Evolutionary conservation across 345 rosid genomes (phyloP), one percentile per base, ranked within the genome.

Genomic region (Citrus inodora): DNA sequence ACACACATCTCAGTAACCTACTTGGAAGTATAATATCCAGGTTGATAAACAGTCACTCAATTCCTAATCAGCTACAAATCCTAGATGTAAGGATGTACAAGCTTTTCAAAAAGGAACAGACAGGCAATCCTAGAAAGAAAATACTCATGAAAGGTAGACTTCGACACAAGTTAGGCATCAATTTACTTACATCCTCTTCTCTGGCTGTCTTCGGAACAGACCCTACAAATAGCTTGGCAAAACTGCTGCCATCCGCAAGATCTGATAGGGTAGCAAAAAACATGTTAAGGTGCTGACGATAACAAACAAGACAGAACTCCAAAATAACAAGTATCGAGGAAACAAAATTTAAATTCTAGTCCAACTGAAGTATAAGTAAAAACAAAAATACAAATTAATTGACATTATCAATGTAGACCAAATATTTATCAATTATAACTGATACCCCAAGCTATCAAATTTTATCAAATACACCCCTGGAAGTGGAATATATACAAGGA

Each of bases 211-310:
- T 89, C 32, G 99, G 99, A 82, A 96, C 98, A 7, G 99, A 96
- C 67, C 99, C 99, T 81, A 96, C 95, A 89, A 96, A 96, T 78
- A 94, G 98, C 86, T 96, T 96, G 74, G 98, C 97, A 78, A 89
- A 78, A 77, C 82, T 85, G 65, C 87, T 86, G 63, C 87, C 84
- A 70, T 80, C 89, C 48, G 48, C 80, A 71, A 83, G 83, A 80
- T 92, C 94, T 92, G 87, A 27, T 67, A 69, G 75, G 51, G 73
- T 22, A 35, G 66, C 58, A 51, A 62, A 37, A 7, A 30, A 19
- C 28, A 64, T 4, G 24, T 22, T 10, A 48, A 11, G n/a, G 61
- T 46, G 37, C 68, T 8, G 16, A 42, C 2, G 51, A 62, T 19
- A 13, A 72, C 21, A 67, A 75, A 37, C 53, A 74, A 46, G 60